Evolutionary conservation across 495 filamentous ascomycete genomes (phyloP).

Genomic region (Thermochaetoides thermophila): DNA sequence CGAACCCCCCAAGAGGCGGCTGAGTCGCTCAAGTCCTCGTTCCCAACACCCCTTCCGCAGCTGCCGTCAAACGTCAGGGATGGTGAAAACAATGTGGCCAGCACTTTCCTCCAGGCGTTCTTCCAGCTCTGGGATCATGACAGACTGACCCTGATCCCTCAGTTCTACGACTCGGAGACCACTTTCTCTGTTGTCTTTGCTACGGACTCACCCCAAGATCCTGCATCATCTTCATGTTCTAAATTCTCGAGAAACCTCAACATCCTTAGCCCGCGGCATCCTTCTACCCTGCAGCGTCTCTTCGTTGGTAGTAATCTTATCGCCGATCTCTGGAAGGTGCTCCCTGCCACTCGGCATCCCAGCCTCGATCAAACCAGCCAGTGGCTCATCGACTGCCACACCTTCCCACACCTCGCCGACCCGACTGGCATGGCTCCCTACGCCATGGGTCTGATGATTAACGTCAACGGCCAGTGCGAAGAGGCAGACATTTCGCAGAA

Average conservation of each 20-base stretch:
- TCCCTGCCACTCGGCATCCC: constrained; percentile 68
- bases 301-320: constrained; percentile 54
- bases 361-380: constrained; percentile 44
- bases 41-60: constrained; percentile 50
- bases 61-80: constrained; percentile 59
- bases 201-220: constrained; percentile 31
- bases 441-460: constrained; percentile 61
- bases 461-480: constrained; percentile 69
- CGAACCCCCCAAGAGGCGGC: constrained; percentile 52
- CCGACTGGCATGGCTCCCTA: constrained; percentile 45
- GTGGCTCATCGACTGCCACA: constrained; percentile 74
- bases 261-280: constrained; percentile 42
- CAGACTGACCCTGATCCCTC: constrained; percentile 41
- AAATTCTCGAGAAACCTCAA: constrained; percentile 69
- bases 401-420: constrained; percentile 56
- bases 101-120: constrained; percentile 62
- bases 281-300: constrained; percentile 45
- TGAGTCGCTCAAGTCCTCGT: constrained; percentile 21
- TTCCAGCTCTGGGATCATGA: constrained; percentile 61
- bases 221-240: constrained; percentile 59
- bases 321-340: constrained; percentile 44
- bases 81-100: constrained; percentile 48
- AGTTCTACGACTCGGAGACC: constrained; percentile 64
- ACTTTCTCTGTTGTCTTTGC: constrained; percentile 68
- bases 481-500: constrained; percentile 44